Evolutionary conservation across 2,329 filamentous ascomycete genomes (phyloP).

Genomic region (Colletotrichum tropicicola): DNA sequence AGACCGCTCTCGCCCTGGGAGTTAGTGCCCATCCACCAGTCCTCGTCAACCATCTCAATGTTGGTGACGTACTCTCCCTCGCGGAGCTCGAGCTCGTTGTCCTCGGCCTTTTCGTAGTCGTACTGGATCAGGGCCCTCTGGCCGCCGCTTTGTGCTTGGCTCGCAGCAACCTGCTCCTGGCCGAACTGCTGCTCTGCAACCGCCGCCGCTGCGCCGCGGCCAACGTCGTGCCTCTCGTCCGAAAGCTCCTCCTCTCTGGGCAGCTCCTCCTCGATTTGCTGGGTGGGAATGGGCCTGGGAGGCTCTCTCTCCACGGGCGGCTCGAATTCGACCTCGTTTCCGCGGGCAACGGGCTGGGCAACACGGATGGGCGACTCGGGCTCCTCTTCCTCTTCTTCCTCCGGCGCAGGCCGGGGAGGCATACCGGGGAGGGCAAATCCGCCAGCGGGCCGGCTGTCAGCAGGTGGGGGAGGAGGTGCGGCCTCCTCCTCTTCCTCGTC

Average conservation of each 20-base stretch:
- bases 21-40: constrained; percentile 99
- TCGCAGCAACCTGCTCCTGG: constrained; percentile 45
- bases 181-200: constrained; percentile 58
- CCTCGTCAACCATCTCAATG: constrained; percentile 97
- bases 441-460: constrained; percentile 70
- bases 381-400: constrained; percentile 64
- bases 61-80: constrained; percentile 91
- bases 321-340: constrained; percentile 61
- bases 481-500: constrained; percentile 50
- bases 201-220: constrained; percentile 67
- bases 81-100: constrained; percentile 91
- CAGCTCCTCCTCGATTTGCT: constrained; percentile 68
- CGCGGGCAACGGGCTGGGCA: constrained; percentile 83
- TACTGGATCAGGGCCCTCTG: constrained; percentile 85
- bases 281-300: constrained; percentile 69
- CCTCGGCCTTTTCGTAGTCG: constrained; percentile 97
- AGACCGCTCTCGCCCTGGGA: constrained; percentile 83
- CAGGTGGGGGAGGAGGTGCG: constrained; percentile 61
- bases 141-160: constrained; percentile 55
- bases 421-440: constrained; percentile 84
- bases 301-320: constrained; percentile 58
- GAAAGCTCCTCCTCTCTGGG: constrained; percentile 71
- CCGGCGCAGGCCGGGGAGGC: constrained; percentile 66
- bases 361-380: constrained; percentile 83
- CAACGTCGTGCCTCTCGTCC: constrained; percentile 65